Evolutionary conservation across 805 yeast genomes (phyloP).

Genomic region (Candida silvatica): DNA sequence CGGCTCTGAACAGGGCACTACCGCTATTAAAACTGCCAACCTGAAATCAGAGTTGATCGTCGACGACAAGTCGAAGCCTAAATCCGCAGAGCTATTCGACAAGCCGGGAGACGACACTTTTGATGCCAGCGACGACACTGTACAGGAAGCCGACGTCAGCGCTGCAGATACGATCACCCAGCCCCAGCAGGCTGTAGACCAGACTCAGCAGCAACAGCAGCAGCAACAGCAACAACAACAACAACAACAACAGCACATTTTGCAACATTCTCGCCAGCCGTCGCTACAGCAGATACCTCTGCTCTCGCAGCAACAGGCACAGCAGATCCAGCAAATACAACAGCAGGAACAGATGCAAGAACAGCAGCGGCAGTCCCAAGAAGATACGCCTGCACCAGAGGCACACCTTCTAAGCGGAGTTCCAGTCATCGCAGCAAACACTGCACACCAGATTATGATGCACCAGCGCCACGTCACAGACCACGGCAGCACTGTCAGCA

Average conservation of each 20-base stretch:
- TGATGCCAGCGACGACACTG: too few relatives aligned
- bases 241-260: too few relatives aligned
- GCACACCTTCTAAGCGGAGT: neutral
- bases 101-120: neutral
- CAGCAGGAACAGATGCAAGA: conserved; percentile 17
- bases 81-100: neutral
- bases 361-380: conserved; percentile 13
- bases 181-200: too few relatives aligned
- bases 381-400: conserved; percentile 3
- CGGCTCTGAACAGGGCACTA: conserved; percentile 3
- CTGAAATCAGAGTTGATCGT: conserved; percentile 13
- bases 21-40: conserved; percentile 10
- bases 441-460: neutral
- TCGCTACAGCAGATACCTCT: neutral
- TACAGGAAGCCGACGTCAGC: neutral
- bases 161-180: neutral
- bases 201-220: neutral
- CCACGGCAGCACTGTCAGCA: neutral
- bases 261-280: neutral
- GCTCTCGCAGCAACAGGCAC: conserved; percentile 17
- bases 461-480: neutral
- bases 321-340: conserved; percentile 20
- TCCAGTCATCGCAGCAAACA: neutral
- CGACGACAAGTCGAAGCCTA: conserved; percentile 7
- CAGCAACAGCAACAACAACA: neutral